Base-by-base conservation (phyloP, 176 grass and related monocot species). In the Ananas comosus region DNA sequence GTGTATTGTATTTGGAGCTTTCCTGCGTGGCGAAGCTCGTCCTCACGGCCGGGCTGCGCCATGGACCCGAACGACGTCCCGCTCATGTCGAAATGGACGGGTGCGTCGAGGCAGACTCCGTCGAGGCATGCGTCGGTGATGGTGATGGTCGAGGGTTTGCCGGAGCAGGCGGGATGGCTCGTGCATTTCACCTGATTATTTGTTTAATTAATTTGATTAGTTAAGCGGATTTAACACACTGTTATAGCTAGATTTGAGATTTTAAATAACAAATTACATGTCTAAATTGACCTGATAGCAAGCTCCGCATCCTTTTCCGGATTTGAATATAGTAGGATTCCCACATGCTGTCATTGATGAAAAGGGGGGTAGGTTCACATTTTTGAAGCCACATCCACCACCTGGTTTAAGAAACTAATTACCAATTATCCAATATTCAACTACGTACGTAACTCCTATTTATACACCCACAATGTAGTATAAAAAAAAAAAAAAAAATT, bases 321-420 rank as follows among this genome's bases (percentile, higher is more conserved):
- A 81, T 82, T 86, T 88, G 85, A 96, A 96, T 16, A 91, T 19
- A 13, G 80, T 81, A 83, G 85, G 85, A 82, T 88, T 96, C 64
- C 91, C 91, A 81, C 88, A 88, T 63, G 91, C 85, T 17, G 78
- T 79, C 91, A 96, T 88, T 51, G 85, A 81, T 58, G 51, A 8
- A 81, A 96, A 96, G 16, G 92, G 92, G 69, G 87, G 82, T 25
- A 72, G 73, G 63, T 88, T 83, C 69, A 78, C 77, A 53, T 88
- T 79, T 82, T 91, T 91, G 78, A 86, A 96, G 21, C 92, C 92
- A 76, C 92, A 96, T 5, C 85, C 92, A 8, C 92, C 92, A 52
- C 88, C 92, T 96, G 14, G 14, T 13, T n/a, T 2, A 68, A 49
- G 64, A 18, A 67, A 67, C 12, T 67, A 27, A 67, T 42, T 23